Evolutionary conservation across 257 asterid species (phyloP).

Genomic region (Capsicum baccatum): DNA sequence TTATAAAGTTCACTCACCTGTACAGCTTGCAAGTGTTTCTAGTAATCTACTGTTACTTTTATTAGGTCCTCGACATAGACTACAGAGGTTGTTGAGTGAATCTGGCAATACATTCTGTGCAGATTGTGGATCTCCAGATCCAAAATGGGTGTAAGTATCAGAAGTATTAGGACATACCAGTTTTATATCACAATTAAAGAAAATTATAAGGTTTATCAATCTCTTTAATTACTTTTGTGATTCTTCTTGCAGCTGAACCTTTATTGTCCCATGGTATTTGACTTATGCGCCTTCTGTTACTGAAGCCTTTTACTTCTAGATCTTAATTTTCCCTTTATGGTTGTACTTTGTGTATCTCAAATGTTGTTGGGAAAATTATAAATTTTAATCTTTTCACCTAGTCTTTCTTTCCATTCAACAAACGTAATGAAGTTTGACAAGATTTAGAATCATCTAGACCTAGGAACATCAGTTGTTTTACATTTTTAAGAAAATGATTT

Average conservation of each 20-base stretch:
- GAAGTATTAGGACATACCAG: neutral
- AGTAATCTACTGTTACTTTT: slow-evolving; percentile 21
- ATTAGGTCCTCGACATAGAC: slow-evolving; percentile 67
- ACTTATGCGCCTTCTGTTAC: neutral
- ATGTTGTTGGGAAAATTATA: neutral
- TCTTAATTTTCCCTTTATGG: neutral
- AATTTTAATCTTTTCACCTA: neutral
- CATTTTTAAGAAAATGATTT: neutral
- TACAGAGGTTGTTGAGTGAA: slow-evolving; percentile 65
- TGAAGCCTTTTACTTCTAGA: neutral
- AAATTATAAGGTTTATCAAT: neutral
- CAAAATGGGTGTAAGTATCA: slow-evolving; percentile 92
- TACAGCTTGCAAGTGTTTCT: slow-evolving; percentile 26
- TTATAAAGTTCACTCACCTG: neutral
- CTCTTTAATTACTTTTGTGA: neutral
- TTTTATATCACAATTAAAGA: slow-evolving; percentile 1
- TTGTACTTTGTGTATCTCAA: slow-evolving; percentile 13
- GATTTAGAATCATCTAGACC: neutral
- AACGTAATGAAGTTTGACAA: neutral
- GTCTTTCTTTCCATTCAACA: neutral
- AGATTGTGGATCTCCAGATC: slow-evolving; percentile 92
- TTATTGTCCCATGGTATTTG: neutral
- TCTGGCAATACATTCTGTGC: slow-evolving; percentile 77
- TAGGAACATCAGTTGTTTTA: neutral
- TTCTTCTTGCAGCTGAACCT: neutral